Conservation (phyloP, 2,329 filamentous ascomycete genomes). For the Karstenula rhodostoma region DNA sequence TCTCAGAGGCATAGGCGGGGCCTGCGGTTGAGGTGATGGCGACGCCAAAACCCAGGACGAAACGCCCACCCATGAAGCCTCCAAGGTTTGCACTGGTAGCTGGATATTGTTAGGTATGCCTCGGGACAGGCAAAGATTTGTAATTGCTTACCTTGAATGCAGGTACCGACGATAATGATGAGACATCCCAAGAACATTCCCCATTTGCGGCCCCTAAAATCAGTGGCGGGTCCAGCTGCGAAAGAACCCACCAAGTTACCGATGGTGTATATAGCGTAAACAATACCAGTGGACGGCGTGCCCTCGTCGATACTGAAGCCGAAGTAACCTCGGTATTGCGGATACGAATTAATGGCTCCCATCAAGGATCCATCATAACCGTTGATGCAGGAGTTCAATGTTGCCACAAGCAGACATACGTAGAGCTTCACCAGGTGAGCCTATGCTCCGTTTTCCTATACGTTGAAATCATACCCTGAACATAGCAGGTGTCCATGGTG, state of each 20-base stretch:
- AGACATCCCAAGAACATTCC: constrained; percentile 65
- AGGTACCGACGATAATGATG: constrained; percentile 61
- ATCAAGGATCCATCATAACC: constrained; percentile 61
- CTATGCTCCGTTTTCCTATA: not conserved
- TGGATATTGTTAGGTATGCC: not conserved
- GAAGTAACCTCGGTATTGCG: constrained; percentile 56
- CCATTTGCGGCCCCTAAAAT: constrained; percentile 51
- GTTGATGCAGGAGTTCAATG: constrained; percentile 57
- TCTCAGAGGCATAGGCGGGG: constrained; percentile 70
- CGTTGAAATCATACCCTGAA: constrained; percentile 46
- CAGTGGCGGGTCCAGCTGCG: constrained; percentile 54
- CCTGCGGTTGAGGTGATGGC: constrained; percentile 67
- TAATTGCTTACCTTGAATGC: constrained; percentile 50
- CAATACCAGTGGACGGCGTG: constrained; percentile 56
- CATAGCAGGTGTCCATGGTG: constrained; percentile 54
- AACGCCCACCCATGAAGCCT: constrained; percentile 68
- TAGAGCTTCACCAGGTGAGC: constrained; percentile 47
- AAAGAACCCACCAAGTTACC: constrained; percentile 56
- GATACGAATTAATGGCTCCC: constrained; percentile 58
- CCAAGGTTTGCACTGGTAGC: constrained; percentile 55
- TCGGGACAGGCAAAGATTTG: not conserved
- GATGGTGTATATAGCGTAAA: constrained; percentile 60
- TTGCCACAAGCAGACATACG: constrained; percentile 52
- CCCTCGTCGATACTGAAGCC: constrained; percentile 50
- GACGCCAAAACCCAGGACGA: constrained; percentile 70